Evolutionary conservation across 345 rosid genomes (phyloP).

Genomic region (Eucalyptus pauciflora): DNA sequence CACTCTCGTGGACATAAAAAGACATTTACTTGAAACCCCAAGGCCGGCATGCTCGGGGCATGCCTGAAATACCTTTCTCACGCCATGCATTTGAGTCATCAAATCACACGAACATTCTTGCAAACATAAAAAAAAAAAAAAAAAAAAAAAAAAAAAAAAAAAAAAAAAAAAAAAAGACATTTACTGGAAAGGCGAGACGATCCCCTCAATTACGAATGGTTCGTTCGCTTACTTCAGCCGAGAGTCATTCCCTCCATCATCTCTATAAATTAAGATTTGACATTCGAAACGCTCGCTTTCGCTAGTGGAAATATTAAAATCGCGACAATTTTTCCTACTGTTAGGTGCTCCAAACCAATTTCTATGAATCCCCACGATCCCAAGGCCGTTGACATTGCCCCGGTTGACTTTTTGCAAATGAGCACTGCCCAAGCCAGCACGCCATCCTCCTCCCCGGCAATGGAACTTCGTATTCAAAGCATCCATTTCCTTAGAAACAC

Average conservation of each 20-base stretch:
- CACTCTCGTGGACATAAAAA: too few relatives aligned
- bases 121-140: too few relatives aligned
- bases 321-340: background rate
- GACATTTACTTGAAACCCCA: background rate
- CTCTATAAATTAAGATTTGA: background rate
- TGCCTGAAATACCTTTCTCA: background rate
- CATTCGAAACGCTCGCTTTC: background rate
- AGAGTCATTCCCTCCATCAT: background rate
- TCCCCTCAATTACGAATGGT: accelerated
- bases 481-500: background rate
- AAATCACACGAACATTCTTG: background rate
- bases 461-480: background rate
- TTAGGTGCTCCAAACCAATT: background rate
- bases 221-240: background rate
- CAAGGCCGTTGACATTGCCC: background rate
- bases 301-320: background rate
- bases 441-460: background rate
- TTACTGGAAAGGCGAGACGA: background rate
- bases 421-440: background rate
- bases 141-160: too few relatives aligned
- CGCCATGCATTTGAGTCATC: background rate
- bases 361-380: background rate
- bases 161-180: background rate
- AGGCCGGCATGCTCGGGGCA: accelerated
- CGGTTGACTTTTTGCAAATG: background rate